Conservation (phyloP, 768 basidiomycete genomes). For the Pisolithus tinctorius region DNA sequence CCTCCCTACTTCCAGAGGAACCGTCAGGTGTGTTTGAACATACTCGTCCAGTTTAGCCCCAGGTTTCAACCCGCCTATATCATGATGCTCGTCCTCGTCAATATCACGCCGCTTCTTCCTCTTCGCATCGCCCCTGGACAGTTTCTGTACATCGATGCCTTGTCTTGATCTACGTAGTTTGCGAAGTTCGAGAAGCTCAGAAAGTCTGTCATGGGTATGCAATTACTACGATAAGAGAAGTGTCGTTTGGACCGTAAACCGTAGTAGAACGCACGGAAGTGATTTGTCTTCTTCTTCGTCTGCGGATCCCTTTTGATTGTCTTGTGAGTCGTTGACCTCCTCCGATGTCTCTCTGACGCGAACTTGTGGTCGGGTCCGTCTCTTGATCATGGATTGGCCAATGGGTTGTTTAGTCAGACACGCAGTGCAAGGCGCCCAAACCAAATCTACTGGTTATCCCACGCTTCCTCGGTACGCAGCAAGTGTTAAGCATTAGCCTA, state of each 20-base stretch:
- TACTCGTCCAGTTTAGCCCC: slow-evolving; percentile 39
- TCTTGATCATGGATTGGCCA: slow-evolving; percentile 54
- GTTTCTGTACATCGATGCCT: slow-evolving; percentile 80
- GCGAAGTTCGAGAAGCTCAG: slow-evolving; percentile 80
- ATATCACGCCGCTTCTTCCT: slow-evolving; percentile 56
- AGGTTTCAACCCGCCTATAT: slow-evolving; percentile 48
- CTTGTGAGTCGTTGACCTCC: slow-evolving; percentile 18
- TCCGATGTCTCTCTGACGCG: slow-evolving; percentile 46
- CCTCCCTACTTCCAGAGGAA: background rate
- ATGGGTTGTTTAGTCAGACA: background rate
- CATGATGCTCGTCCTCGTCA: slow-evolving; percentile 22
- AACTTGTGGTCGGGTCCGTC: slow-evolving; percentile 60
- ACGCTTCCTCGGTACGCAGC: background rate
- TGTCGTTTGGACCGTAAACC: background rate
- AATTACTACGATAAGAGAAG: background rate
- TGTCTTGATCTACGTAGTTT: slow-evolving; percentile 65
- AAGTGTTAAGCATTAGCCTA: no score
- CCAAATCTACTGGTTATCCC: background rate
- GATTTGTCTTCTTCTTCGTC: slow-evolving; percentile 33
- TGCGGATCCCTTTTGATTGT: slow-evolving; percentile 16
- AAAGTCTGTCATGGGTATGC: slow-evolving; percentile 41
- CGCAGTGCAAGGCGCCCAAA: background rate
- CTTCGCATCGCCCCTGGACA: slow-evolving; percentile 78
- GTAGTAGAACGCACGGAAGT: slow-evolving; percentile 40
- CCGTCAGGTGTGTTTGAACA: slow-evolving; percentile 34